Percentiles rank a stretch among this genome's conserved stretches.
These are phyloP conservation scores for Citrus mangshanensis DNA, from an alignment of 345 rosid genomes.

Conservation along the genomic window DNA sequence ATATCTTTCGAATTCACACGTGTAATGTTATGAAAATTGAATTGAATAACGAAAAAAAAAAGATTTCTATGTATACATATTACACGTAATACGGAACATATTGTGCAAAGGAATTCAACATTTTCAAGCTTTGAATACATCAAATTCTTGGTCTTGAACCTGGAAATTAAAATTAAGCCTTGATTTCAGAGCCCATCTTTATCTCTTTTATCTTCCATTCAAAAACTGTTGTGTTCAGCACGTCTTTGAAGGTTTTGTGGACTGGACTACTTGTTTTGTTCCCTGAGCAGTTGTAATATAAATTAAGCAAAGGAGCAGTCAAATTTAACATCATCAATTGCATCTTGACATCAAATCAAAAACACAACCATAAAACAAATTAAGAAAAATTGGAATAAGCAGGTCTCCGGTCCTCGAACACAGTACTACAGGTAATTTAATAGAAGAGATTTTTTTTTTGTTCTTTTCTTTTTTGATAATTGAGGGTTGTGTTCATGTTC, in stretches of 20 bases:
- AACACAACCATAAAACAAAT: too few species aligned
- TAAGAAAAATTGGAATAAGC: too few species aligned
- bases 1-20: background rate
- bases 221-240: background rate
- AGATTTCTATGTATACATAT: too few species aligned
- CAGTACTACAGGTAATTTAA: too few species aligned
- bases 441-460: too few species aligned
- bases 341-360: background rate
- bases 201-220: too few species aligned
- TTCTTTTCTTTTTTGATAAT: too few species aligned
- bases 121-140: slow-evolving; percentile 28
- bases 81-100: background rate
- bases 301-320: slow-evolving; percentile 7
- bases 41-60: background rate
- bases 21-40: background rate
- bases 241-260: slow-evolving; percentile 24
- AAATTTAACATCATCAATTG: background rate
- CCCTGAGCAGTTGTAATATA: background rate
- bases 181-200: slow-evolving; percentile 2
- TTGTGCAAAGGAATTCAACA: background rate
- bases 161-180: background rate
- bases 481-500: too few species aligned
- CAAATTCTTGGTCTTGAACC: slow-evolving; percentile 29
- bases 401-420: too few species aligned
- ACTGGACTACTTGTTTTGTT: background rate